A percentile compares a stretch with the other conserved stretches of the same genome.
phyloP scores from a whole-genome alignment of 2,329 filamentous ascomycete species.

The Tolypocladium ophioglossoides region DNA sequence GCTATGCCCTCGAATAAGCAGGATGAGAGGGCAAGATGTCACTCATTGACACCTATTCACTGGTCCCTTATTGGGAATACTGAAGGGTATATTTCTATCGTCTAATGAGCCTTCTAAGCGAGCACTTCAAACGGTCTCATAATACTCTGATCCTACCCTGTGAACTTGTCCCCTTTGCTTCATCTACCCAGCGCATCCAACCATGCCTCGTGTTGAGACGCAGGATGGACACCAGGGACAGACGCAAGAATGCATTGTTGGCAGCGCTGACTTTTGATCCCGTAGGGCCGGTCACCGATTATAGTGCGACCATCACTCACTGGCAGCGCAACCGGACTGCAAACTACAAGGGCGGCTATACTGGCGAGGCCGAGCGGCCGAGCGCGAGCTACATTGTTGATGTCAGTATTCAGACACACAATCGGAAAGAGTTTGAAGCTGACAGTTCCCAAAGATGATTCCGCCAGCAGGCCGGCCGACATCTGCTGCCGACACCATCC shows the following conservation, averaged over 20 bases:
- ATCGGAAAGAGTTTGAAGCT: constrained; percentile 5
- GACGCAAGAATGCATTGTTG: constrained; percentile 4
- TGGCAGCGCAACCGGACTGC: constrained; percentile 73
- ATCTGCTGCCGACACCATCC: constrained; percentile 75
- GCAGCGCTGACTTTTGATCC: constrained; percentile 9
- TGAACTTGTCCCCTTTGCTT: background rate
- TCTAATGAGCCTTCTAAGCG: background rate
- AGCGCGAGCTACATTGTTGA: constrained; percentile 85
- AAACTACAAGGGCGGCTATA: constrained; percentile 60
- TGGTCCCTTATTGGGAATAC: background rate
- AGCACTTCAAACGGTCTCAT: background rate
- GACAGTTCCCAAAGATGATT: constrained; percentile 53
- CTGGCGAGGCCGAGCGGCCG: constrained; percentile 71
- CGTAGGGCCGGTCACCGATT: constrained; percentile 81
- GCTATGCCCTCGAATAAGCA: background rate
- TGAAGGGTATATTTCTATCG: background rate
- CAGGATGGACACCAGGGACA: constrained; percentile 3
- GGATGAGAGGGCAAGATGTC: background rate
- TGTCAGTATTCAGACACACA: constrained; percentile 30
- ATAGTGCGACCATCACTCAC: constrained; percentile 79
- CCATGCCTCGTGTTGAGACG: background rate
- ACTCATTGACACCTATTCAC: background rate
- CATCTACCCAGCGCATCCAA: background rate
- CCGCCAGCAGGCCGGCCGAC: constrained; percentile 68
- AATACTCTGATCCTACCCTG: background rate